These are phyloP conservation scores for Cochlearia excelsa DNA, from an alignment of 345 rosid species.

Conservation along the genomic window DNA sequence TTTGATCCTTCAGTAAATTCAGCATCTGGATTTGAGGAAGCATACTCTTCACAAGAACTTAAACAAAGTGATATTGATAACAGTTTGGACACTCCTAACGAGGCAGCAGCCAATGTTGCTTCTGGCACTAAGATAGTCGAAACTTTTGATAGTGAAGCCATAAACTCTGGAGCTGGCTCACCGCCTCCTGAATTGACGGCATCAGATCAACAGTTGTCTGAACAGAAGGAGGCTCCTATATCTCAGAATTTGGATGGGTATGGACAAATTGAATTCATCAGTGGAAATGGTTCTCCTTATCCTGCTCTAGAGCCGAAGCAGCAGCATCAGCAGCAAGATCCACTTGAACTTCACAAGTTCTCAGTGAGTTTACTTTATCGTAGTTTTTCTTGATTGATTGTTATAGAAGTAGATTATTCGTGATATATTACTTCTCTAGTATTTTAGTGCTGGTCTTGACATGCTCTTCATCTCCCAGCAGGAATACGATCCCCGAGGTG, in stretches of 20 bases:
- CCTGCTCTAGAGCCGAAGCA: constrained; percentile 50
- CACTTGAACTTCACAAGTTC: constrained; percentile 53
- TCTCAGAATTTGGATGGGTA: constrained; percentile 56
- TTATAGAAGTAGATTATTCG: too few species aligned
- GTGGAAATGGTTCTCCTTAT: constrained; percentile 39
- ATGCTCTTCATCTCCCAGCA: constrained; percentile 11
- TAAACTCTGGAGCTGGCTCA: constrained; percentile 58
- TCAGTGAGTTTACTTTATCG: constrained; percentile 48
- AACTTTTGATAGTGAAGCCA: constrained; percentile 46
- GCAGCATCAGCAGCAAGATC: constrained; percentile 62
- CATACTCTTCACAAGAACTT: constrained; percentile 45
- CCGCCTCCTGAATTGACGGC: constrained; percentile 47
- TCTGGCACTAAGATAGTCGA: constrained; percentile 43
- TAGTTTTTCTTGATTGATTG: not conserved
- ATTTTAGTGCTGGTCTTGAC: constrained; percentile 7
- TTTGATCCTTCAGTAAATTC: constrained; percentile 44
- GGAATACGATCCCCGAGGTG: constrained; percentile 43
- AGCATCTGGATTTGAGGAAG: constrained; percentile 38
- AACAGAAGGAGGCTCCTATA: constrained; percentile 46
- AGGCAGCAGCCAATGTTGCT: constrained; percentile 43
- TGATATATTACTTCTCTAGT: not conserved
- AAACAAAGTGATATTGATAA: constrained; percentile 39
- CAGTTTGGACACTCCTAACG: constrained; percentile 49
- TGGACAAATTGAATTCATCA: constrained; percentile 56
- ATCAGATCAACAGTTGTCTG: constrained; percentile 53